These are phyloP conservation scores for Tolypocladium guangdongense DNA, from an alignment of 2,329 filamentous ascomycete species.

Conservation along the genomic window DNA sequence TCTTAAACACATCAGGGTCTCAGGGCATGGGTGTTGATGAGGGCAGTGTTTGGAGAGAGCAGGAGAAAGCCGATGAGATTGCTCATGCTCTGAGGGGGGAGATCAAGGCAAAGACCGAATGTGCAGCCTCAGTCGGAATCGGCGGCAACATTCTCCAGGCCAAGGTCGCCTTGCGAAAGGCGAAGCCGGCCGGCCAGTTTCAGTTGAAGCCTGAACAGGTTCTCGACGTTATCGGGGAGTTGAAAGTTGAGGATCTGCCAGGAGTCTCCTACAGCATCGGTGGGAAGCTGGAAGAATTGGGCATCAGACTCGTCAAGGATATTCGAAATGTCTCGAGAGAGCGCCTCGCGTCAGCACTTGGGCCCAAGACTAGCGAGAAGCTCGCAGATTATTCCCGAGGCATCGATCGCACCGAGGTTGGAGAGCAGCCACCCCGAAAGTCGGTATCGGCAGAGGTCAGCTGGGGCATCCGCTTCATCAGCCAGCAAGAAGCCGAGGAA, in stretches of 20 bases:
- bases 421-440: conserved; percentile 75
- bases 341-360: conserved; percentile 59
- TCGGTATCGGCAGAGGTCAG: conserved; percentile 96
- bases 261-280: conserved; percentile 89
- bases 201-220: conserved; percentile 77
- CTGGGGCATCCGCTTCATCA: conserved; percentile 94
- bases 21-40: conserved; percentile 54
- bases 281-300: conserved; percentile 78
- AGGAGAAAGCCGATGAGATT: conserved; percentile 65
- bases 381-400: conserved; percentile 85
- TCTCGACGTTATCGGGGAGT: conserved; percentile 61
- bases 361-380: conserved; percentile 86
- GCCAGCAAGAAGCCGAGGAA: conserved; percentile 83
- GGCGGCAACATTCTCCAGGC: conserved; percentile 84
- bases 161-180: conserved; percentile 80
- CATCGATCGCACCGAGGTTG: conserved; percentile 77
- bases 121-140: conserved; percentile 85
- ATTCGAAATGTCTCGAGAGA: conserved; percentile 69
- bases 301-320: conserved; percentile 73
- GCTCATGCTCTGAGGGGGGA: conserved; percentile 51
- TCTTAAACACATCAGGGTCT: conserved; percentile 54
- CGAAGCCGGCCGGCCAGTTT: conserved; percentile 88
- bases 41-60: conserved; percentile 63
- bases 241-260: conserved; percentile 73
- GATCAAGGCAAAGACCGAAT: conserved; percentile 67